These are phyloP conservation scores for Chalciporus chontae DNA, from an alignment of 768 basidiomycete species.

Conservation along the genomic window DNA sequence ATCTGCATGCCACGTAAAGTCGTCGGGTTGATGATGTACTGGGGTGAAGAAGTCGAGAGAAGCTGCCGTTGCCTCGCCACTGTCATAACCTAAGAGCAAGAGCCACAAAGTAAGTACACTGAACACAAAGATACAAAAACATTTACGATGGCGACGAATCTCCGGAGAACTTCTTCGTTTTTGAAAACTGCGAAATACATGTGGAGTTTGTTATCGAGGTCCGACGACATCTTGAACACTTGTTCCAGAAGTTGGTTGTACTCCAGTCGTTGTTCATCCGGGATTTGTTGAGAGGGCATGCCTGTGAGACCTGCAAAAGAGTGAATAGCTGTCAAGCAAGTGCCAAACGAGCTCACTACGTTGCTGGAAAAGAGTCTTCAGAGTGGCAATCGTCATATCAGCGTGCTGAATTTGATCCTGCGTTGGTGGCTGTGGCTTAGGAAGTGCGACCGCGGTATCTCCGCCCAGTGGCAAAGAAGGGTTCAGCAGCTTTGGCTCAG, in stretches of 20 bases:
- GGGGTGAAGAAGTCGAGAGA: conserved; percentile 20
- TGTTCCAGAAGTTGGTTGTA: conserved; percentile 51
- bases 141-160: conserved; percentile 53
- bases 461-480: conserved; percentile 8
- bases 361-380: conserved; percentile 34
- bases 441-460: conserved; percentile 1
- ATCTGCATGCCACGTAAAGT: conserved; percentile 42
- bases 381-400: conserved; percentile 23
- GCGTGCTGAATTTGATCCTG: conserved; percentile 35
- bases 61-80: conserved; percentile 36
- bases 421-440: conserved; percentile 14
- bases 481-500: conserved; percentile 19
- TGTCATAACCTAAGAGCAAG: conserved; percentile 37
- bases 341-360: conserved; percentile 24
- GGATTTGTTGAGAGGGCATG: conserved; percentile 38
- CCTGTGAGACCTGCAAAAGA: conserved; percentile 32
- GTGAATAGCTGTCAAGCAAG: conserved; percentile 13
- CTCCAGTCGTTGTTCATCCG: conserved; percentile 51
- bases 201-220: conserved; percentile 50
- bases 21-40: conserved; percentile 33
- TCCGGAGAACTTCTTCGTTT: conserved; percentile 46
- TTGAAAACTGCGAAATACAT: conserved; percentile 45
- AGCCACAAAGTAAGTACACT: conserved; percentile 8
- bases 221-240: conserved; percentile 40
- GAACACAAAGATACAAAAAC: conserved; percentile 12